Evolutionary conservation across 441 rosid genomes (phyloP), one percentile per base, ranked within the genome.

Genomic region (Sinapis alba): DNA sequence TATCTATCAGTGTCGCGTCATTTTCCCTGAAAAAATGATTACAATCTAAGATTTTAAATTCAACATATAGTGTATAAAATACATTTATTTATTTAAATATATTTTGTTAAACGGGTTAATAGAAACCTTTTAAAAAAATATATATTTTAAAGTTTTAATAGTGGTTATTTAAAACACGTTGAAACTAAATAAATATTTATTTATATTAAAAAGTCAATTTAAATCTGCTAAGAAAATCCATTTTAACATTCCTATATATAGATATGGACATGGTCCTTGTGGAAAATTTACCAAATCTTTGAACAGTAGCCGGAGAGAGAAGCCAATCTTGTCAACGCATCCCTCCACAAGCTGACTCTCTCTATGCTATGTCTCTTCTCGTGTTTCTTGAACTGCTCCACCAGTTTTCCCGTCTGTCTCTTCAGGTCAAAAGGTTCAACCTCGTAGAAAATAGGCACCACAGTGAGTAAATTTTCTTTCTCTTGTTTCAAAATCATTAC

Each of bases 291-390:
- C 80, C 81, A 78, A 5, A 0, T 38, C 73, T 66, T 30, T 7
- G 81, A 78, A 30, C 74, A 72, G 5, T 72, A 77, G 41, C 93
- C 90, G 32, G 85, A 80, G 60, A 83, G 58, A 6, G 58, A 61
- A 62, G 87, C 89, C 26, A 84, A 76, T 1, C 7, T 20, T 3
- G n/a, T 11, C 83, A 86, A 72, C 23, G 92, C 89, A n/a, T 8
- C 18, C 62, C 80, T 82, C 94, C 92, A 89, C 1, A 18, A 51
- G 5, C 1, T 5, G 19, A 81, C 88, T 67, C 0, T 24, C 0
- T 78, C 62, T 66, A 2, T 54, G 13, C 56, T 79, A n/a, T 80
- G 27, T 64, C 82, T 74, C 57, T 34, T 69, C 68, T 79, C 75
- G 0, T 79, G 82, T 7, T 74, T 68, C 71, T 69, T n/a, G 18